Evolutionary conservation across 331 rosid species (phyloP).

Genomic region (Spiraea crenata): DNA sequence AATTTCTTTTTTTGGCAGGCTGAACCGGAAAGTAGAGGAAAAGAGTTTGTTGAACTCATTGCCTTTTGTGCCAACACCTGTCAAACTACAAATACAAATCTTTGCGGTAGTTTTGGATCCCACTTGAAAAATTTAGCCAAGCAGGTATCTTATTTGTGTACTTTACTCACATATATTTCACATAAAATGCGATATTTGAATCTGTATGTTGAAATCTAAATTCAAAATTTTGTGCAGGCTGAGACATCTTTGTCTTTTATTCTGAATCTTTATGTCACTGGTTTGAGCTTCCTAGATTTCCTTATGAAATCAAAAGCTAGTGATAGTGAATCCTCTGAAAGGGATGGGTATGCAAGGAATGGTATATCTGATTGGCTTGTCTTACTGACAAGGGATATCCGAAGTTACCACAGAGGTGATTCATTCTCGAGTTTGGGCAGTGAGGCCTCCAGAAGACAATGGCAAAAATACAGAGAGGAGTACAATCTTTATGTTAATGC

Average conservation of each 20-base stretch:
- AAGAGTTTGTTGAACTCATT: conserved; percentile 68
- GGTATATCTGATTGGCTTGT: conserved; percentile 41
- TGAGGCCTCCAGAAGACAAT: conserved; percentile 16
- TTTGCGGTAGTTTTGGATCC: conserved; percentile 58
- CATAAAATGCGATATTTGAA: conserved; percentile 24
- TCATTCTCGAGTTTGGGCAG: conserved; percentile 28
- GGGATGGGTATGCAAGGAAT: conserved; percentile 38
- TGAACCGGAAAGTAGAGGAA: conserved; percentile 42
- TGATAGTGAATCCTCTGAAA: conserved; percentile 39
- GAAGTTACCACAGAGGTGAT: conserved; percentile 36
- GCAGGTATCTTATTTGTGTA: conserved; percentile 48
- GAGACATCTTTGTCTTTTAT: conserved; percentile 47
- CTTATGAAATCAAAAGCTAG: conserved; percentile 33
- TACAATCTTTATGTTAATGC: conserved; percentile 52
- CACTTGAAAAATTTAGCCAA: conserved; percentile 51
- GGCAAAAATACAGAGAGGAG: conserved; percentile 22
- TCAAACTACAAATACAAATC: conserved; percentile 47
- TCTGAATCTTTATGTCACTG: conserved; percentile 67
- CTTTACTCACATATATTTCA: conserved; percentile 23
- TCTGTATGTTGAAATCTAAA: conserved; percentile 14
- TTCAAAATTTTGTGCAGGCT: conserved; percentile 45
- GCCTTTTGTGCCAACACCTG: conserved; percentile 66
- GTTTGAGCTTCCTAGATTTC: conserved; percentile 45
- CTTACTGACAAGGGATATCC: conserved; percentile 36
- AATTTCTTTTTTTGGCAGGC: conserved; percentile 43